A percentile compares a stretch with the other conserved stretches of the same genome.
Evolutionary conservation across 2,329 filamentous ascomycete species (phyloP).

Genomic region (Tolypocladium pustulatum): DNA sequence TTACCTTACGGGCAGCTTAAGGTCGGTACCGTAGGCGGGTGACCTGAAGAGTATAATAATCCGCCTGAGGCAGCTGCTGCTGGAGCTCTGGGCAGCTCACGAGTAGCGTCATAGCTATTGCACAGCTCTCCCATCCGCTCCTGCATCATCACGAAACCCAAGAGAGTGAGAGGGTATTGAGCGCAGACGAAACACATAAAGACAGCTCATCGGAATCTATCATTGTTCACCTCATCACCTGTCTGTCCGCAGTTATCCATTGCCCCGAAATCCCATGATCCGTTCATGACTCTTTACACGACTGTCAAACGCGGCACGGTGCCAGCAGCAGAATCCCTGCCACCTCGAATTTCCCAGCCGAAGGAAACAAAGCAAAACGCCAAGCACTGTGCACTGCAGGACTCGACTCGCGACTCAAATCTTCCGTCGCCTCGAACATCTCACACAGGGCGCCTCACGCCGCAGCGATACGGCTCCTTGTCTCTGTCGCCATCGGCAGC

Average conservation of each 20-base stretch:
- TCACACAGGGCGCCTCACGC: background rate
- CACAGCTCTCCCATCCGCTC: background rate
- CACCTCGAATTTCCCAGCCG: slow-evolving; percentile 1
- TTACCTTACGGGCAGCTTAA: background rate
- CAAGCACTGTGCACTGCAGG: no score
- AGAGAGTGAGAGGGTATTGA: background rate
- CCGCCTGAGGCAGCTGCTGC: background rate
- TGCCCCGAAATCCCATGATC: background rate
- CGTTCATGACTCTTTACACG: background rate
- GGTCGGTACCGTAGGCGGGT: background rate
- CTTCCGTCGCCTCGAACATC: background rate
- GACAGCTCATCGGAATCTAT: background rate
- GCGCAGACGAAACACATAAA: background rate
- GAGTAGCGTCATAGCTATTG: background rate
- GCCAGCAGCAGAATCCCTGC: background rate
- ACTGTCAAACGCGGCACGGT: background rate
- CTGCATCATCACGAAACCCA: background rate
- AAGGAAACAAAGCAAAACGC: background rate
- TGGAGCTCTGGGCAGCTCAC: background rate
- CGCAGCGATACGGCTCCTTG: background rate
- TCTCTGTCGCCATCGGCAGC: background rate
- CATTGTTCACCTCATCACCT: background rate
- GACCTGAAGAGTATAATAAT: background rate
- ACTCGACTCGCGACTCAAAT: background rate
- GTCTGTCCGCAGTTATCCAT: background rate